Percentiles rank a stretch among this genome's conserved stretches.
These are phyloP conservation scores for Phytophthora fragariaefolia DNA, from an alignment of 352 stramenopile genomes.

Conservation along the genomic window DNA sequence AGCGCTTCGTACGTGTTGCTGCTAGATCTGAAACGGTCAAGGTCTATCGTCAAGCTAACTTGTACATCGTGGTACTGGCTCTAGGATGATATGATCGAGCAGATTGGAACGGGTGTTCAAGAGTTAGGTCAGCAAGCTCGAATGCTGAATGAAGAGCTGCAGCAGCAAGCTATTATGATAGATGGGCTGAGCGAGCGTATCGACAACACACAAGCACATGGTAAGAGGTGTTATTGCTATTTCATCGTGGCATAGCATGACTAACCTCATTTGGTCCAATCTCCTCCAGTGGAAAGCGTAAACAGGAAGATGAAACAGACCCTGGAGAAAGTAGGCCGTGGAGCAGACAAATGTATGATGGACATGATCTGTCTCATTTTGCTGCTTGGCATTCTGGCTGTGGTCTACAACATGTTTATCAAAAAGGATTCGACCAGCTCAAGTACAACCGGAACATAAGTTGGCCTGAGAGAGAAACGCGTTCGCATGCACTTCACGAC, in stretches of 20 bases:
- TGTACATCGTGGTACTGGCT: not conserved
- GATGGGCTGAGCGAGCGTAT: slow-evolving; percentile 82
- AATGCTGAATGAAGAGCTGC: slow-evolving; percentile 84
- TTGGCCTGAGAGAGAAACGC: not conserved
- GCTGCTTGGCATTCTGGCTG: slow-evolving; percentile 81
- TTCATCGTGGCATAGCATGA: too few relatives aligned
- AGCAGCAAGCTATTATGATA: slow-evolving; percentile 90
- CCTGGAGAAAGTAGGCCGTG: slow-evolving; percentile 71
- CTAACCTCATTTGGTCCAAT: slow-evolving; percentile 8
- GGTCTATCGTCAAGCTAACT: not conserved
- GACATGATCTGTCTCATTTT: slow-evolving; percentile 91
- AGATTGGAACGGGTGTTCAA: slow-evolving; percentile 83
- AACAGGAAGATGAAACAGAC: slow-evolving; percentile 90
- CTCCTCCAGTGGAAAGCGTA: slow-evolving; percentile 74
- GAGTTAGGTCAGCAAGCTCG: slow-evolving; percentile 78
- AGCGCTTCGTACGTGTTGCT: slow-evolving; percentile 72
- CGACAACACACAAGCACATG: slow-evolving; percentile 79
- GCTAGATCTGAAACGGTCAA: not conserved
- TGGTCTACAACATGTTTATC: slow-evolving; percentile 92
- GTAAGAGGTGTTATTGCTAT: slow-evolving; percentile 36
- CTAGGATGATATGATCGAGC: slow-evolving; percentile 87
- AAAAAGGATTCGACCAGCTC: slow-evolving; percentile 57
- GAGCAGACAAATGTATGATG: slow-evolving; percentile 90
- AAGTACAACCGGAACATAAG: slow-evolving; percentile 37
- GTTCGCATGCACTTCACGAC: not conserved